phyloP scores from a whole-genome alignment of 1,139 yeast species.

The Citeromyces hawaiiensis region DNA sequence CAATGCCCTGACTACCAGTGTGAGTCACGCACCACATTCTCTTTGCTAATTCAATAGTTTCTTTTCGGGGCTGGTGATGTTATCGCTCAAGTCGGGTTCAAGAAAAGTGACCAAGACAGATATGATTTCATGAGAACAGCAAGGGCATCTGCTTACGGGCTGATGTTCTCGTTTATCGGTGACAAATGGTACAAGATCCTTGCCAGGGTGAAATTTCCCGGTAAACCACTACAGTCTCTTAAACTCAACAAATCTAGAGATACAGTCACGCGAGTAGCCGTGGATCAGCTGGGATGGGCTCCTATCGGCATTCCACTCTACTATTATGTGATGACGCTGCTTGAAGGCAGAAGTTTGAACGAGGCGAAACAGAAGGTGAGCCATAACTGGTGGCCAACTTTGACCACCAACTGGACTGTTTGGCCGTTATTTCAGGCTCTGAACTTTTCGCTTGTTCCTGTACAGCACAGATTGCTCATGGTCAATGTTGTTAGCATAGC shows the following conservation, averaged over 20 bases:
- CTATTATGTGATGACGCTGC: conserved; percentile 48
- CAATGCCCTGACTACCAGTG: conserved; percentile 14
- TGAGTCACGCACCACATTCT: conserved; percentile 7
- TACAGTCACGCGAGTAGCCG: conserved; percentile 36
- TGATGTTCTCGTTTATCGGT: conserved; percentile 69
- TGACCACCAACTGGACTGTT: conserved; percentile 62
- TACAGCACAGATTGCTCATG: conserved; percentile 48
- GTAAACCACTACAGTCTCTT: conserved; percentile 13
- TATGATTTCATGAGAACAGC: conserved; percentile 37
- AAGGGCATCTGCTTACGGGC: conserved; percentile 62
- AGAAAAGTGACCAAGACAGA: conserved; percentile 3
- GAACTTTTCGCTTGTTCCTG: conserved; percentile 64
- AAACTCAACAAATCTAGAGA: conserved; percentile 16
- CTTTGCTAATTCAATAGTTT: conserved; percentile 11
- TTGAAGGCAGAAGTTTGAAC: conserved; percentile 34
- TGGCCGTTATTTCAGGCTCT: conserved; percentile 78
- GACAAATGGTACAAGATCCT: conserved; percentile 56
- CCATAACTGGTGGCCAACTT: conserved; percentile 44
- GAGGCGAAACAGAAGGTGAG: conserved; percentile 26
- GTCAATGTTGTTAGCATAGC: conserved; percentile 66
- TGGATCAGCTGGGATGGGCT: conserved; percentile 69
- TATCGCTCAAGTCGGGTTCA: conserved; percentile 40
- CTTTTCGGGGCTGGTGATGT: conserved; percentile 68
- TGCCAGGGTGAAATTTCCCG: conserved; percentile 33
- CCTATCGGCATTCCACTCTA: conserved; percentile 65